phyloP scores from a whole-genome alignment of 352 stramenopile genomes.

The Blastocystis sp. region DNA sequence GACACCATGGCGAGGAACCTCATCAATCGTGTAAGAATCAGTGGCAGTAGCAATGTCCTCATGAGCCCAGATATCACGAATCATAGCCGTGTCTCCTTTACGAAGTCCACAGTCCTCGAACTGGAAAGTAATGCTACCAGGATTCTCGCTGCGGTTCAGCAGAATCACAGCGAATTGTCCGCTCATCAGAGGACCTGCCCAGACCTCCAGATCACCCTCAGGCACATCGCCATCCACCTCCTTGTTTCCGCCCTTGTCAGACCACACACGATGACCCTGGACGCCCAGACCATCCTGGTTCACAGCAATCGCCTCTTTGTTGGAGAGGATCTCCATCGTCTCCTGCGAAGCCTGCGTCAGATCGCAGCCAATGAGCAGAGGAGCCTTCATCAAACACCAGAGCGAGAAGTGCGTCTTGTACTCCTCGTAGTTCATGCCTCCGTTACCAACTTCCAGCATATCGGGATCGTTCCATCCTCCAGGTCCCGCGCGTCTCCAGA shows the following conservation, averaged over 20 bases:
- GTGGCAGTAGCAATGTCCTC: slow-evolving; percentile 57
- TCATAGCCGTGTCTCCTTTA: neutral
- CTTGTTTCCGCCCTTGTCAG: slow-evolving; percentile 63
- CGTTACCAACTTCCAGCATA: slow-evolving; percentile 72
- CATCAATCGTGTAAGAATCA: neutral
- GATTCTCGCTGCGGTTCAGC: slow-evolving; percentile 62
- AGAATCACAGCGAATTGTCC: slow-evolving; percentile 63
- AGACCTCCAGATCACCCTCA: slow-evolving; percentile 63
- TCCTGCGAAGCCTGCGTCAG: slow-evolving; percentile 65
- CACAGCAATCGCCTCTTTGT: slow-evolving; percentile 68
- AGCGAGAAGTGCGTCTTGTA: slow-evolving; percentile 70
- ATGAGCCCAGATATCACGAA: slow-evolving; percentile 65
- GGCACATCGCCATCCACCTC: slow-evolving; percentile 62
- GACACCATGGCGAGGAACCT: slow-evolving; percentile 32
- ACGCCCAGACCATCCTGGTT: slow-evolving; percentile 69
- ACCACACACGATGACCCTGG: slow-evolving; percentile 64
- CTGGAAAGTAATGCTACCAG: neutral
- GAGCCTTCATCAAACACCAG: slow-evolving; percentile 70
- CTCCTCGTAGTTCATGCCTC: slow-evolving; percentile 66
- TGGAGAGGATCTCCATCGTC: slow-evolving; percentile 68
- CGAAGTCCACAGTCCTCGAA: slow-evolving; percentile 45
- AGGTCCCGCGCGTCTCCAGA: slow-evolving; percentile 66
- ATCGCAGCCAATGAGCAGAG: slow-evolving; percentile 70
- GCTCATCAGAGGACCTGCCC: slow-evolving; percentile 64
- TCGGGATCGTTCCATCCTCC: slow-evolving; percentile 72